Conservation (phyloP, 495 filamentous ascomycete genomes). For the Aspergillus asperescens region DNA sequence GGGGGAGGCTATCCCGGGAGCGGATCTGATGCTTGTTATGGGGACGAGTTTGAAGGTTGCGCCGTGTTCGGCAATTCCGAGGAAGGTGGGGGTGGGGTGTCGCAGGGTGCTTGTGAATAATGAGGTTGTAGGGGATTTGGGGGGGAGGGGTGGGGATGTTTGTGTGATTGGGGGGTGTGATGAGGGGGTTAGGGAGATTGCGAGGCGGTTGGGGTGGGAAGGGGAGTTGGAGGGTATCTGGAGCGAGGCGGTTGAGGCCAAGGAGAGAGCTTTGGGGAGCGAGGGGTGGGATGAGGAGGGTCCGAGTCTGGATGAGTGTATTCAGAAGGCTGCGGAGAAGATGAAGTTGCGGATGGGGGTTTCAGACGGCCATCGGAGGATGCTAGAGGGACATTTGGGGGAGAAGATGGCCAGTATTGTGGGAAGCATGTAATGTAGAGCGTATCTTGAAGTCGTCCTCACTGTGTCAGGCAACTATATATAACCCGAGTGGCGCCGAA, state of each 20-base stretch:
- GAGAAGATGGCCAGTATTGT: conserved; percentile 10
- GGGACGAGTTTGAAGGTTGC: conserved; percentile 81
- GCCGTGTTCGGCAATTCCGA: conserved; percentile 70
- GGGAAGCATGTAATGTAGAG: not conserved
- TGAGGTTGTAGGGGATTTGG: conserved; percentile 69
- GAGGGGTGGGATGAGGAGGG: conserved; percentile 10
- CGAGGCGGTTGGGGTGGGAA: conserved; percentile 70
- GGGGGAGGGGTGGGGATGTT: conserved; percentile 61
- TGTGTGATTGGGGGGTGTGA: conserved; percentile 66
- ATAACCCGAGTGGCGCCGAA: no score
- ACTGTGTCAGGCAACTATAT: no score
- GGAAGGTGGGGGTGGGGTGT: conserved; percentile 49
- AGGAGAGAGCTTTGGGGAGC: conserved; percentile 8
- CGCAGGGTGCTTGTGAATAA: conserved; percentile 75
- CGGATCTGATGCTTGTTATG: conserved; percentile 79
- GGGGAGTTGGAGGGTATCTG: conserved; percentile 68
- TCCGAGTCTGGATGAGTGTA: conserved; percentile 34
- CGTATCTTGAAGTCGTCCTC: no score
- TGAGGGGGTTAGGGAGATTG: conserved; percentile 65
- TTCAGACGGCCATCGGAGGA: conserved; percentile 24
- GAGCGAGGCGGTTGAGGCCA: conserved; percentile 37
- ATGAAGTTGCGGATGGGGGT: conserved; percentile 15
- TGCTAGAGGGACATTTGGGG: conserved; percentile 28
- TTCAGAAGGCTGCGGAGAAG: conserved; percentile 35
- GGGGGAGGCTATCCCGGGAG: conserved; percentile 33